Evolutionary conservation across 805 yeast species (phyloP).

Genomic region (Candida incommunis): DNA sequence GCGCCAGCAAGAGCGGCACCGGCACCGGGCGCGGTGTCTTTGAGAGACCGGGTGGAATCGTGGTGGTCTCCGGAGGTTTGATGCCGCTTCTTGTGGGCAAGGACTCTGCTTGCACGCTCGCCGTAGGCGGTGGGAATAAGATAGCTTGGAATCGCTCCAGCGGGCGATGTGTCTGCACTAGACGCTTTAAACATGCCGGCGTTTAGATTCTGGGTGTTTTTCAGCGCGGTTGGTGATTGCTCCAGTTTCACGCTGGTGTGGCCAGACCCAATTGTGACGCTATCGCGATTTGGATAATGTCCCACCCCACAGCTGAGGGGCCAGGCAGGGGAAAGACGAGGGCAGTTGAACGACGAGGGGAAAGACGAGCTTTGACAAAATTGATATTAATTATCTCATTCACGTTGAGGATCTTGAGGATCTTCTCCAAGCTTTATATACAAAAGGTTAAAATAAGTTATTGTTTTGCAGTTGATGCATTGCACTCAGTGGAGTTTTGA

Average conservation of each 20-base stretch:
- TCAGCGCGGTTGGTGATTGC: neutral
- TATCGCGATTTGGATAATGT: no score
- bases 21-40: no score
- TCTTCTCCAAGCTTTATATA: neutral
- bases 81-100: neutral
- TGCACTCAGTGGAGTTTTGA: constrained; percentile 5
- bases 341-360: no score
- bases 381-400: neutral
- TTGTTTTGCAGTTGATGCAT: constrained; percentile 19
- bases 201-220: neutral
- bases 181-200: no score
- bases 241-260: neutral
- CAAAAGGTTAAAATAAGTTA: constrained; percentile 7
- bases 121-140: neutral
- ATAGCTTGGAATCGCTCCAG: neutral
- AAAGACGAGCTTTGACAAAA: no score
- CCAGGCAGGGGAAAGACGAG: no score
- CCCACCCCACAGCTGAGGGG: no score
- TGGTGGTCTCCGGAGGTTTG: neutral
- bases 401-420: neutral
- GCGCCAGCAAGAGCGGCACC: no score
- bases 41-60: no score
- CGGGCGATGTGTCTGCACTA: no score
- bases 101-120: neutral
- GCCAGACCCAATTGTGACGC: neutral